Base-by-base conservation (phyloP, 2,329 filamentous ascomycete genomes). In the Fusarium scirpi region DNA sequence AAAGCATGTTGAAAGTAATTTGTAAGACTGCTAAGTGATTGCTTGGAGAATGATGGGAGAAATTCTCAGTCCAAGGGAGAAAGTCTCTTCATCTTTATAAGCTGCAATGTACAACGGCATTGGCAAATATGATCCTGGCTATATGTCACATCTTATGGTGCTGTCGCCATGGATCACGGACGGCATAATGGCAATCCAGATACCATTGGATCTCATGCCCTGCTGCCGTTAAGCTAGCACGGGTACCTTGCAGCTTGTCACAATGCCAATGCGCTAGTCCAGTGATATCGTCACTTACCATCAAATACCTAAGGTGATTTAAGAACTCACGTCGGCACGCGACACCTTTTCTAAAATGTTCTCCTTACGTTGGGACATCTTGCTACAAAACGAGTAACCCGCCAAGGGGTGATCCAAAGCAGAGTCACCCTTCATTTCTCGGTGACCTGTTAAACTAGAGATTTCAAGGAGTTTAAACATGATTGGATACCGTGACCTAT, bases 401-500 rank as follows among this genome's bases (percentile, higher is more conserved):
- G 16, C 11, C 25, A 15, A 24, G 11, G 22, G 13, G 22, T 45
- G 51, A 49, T 22, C 15, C 18, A 16, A 15, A 45, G 8, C 1
- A 10, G 9, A 65, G 60, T 65, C 62, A 65, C 45, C 22, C 15
- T 27, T 29, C 6, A 27, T 18, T 2, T 11, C 25, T 65, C 9
- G 3, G 27, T 65, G 60, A 60, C 51, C 57, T 40, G 4, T 16
- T 30, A 12, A 24, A 48, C 51, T 7, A 38, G 18, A 38, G 9
- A 38, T 4, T 38, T 38, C 0, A 5, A 32, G 11, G 18, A 30
- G 41, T 46, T 9, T 9, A 12, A 18, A 12, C 20, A 29, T 65
- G 62, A 65, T 45, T 53, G 40, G 29, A 25, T 15, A 25, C 51
- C 45, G 45, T 65, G 62, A 65, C 52, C 45, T 29, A 64, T 58